phyloP scores from a whole-genome alignment of 2,329 filamentous ascomycete species.

The Colletotrichum tanaceti region DNA sequence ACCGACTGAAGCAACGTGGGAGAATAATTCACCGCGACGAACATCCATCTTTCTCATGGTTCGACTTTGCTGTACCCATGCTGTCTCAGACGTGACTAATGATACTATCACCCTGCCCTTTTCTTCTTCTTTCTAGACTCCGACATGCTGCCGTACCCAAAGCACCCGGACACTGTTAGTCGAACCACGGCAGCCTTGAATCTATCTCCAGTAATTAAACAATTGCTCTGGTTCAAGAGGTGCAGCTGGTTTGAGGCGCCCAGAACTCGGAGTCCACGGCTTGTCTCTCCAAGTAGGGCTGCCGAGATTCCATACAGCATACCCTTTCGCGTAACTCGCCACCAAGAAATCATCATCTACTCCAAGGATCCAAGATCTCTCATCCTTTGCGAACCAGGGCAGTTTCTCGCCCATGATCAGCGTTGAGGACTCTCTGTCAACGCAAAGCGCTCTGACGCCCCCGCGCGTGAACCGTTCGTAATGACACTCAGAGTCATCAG shows the following conservation, averaged over 20 bases:
- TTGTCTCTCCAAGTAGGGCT: background rate
- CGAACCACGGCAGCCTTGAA: background rate
- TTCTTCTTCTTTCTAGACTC: too few species aligned
- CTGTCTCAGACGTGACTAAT: too few species aligned
- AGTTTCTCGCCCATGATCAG: background rate
- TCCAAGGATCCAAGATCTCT: background rate
- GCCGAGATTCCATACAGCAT: constrained; percentile 17
- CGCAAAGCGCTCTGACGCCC: background rate
- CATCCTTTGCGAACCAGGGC: background rate
- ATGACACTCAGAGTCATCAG: constrained; percentile 29
- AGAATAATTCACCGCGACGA: background rate
- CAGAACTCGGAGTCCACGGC: background rate
- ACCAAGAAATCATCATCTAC: constrained; percentile 28
- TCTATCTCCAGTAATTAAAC: background rate
- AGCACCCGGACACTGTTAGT: background rate
- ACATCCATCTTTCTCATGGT: too few species aligned
- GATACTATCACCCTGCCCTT: too few species aligned
- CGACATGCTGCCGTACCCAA: background rate
- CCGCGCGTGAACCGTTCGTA: constrained; percentile 21
- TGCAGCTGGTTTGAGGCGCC: background rate
- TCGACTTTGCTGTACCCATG: too few species aligned
- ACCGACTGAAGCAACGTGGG: too few species aligned
- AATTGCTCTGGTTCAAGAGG: background rate
- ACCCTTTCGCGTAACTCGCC: background rate
- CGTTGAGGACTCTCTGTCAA: background rate